Percentiles rank a stretch among this genome's conserved stretches.
phyloP scores from a whole-genome alignment of 257 asterid species.

The Nicotiana obtusifolia region DNA sequence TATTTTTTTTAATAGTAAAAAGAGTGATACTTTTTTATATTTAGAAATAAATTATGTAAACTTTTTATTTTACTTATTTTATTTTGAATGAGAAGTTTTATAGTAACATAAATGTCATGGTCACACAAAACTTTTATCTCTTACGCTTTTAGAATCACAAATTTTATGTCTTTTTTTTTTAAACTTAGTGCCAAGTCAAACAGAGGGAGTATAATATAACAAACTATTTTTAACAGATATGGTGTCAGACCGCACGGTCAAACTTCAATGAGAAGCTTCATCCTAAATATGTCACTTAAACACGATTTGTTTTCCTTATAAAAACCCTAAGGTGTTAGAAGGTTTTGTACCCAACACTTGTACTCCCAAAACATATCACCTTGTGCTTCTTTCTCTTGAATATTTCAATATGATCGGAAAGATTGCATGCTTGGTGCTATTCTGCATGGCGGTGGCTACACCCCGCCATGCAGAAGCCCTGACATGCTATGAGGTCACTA shows the following conservation, averaged over 20 bases:
- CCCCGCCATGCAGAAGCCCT: constrained; percentile 26
- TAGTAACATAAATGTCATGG: too few species aligned
- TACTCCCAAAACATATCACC: background rate
- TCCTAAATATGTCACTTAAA: background rate
- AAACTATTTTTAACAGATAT: background rate
- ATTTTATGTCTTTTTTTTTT: too few species aligned
- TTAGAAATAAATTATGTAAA: fast-evolving
- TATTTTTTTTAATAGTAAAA: too few species aligned
- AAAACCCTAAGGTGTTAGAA: background rate
- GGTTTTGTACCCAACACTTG: background rate
- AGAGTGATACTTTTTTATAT: fast-evolving
- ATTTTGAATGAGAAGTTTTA: too few species aligned
- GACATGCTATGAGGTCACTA: constrained; percentile 19
- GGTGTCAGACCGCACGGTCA: too few species aligned
- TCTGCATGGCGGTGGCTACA: constrained; percentile 6
- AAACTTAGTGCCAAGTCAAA: fast-evolving
- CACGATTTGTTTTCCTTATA: background rate
- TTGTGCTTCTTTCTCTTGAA: background rate
- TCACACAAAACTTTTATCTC: too few species aligned
- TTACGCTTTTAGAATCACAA: too few species aligned
- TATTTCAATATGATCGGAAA: background rate
- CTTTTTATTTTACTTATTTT: too few species aligned
- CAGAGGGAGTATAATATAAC: too few species aligned
- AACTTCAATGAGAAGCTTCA: background rate
- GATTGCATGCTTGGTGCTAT: background rate